Base-by-base conservation (phyloP, 2,329 filamentous ascomycete genomes). In the Aureobasidium mangrovei region DNA sequence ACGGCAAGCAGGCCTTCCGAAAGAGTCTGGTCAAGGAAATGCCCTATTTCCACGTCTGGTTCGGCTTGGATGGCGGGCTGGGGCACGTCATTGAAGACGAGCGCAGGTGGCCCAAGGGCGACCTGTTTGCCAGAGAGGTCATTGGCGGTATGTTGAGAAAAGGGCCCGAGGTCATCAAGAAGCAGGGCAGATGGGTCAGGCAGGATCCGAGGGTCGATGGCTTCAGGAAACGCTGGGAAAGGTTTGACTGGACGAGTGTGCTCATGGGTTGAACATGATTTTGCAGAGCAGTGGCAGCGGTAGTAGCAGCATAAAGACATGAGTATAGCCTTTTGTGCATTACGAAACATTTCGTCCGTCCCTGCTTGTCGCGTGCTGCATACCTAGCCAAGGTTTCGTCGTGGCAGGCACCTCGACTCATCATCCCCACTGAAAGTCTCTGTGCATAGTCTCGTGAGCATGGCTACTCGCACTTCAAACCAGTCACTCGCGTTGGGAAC, bases 31-130 rank as follows among this genome's bases (percentile, higher is more conserved):
- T 88, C 9, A 95, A 94, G 72, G 91, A 98, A 74, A 91, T 94
- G 87, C 91, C 94, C 0, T 98, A 98, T 69, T 98, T 98, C 64
- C 93, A 98, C 68, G 91, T 85, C 24, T 98, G 91, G 91, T 97
- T 97, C 67, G 81, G 83, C 51, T 74, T 98, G 1, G 91, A 98
- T 65, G 93, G 93, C 2, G 93, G 93, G 0, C 71, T 98, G 60
- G 93, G 89, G 0, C 93, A 98, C 68, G 77, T 98, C 7, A 87
- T 98, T 0, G 93, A 98, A 70, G 88, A 98, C 62, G 75, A 83
- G 29, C 79, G 82, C 46, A 77, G 83, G 48, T 98, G 93, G 93
- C 94, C 94, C 0, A 81, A 79, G 62, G 91, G 91, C 0, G 93
- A 98, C 69, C 69, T 96, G 18, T 98, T 98, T 67, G 93, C 93